Conservation (phyloP, 768 basidiomycete genomes). For the Rubroboletus pulcherrimus region DNA sequence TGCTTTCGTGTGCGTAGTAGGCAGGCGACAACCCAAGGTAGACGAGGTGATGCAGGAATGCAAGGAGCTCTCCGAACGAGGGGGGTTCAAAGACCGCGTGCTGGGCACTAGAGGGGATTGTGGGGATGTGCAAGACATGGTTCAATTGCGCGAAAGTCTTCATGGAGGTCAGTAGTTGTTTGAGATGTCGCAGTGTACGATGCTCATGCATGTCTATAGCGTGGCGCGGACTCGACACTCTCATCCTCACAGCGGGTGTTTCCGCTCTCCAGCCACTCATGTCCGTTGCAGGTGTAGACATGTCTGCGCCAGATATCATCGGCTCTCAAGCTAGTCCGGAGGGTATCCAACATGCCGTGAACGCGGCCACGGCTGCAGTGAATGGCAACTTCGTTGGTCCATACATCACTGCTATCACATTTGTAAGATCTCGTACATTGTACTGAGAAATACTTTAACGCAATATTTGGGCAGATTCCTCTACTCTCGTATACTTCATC, state of each 20-base stretch:
- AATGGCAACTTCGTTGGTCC: conserved; percentile 70
- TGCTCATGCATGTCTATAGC: conserved; percentile 37
- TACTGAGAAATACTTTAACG: background rate
- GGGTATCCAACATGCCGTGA: conserved; percentile 56
- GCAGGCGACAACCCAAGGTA: conserved; percentile 54
- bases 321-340: conserved; percentile 42
- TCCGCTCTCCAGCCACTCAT: conserved; percentile 77
- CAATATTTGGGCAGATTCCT: conserved; percentile 55
- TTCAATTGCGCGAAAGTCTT: conserved; percentile 50
- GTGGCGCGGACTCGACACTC: conserved; percentile 81
- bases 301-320: conserved; percentile 24
- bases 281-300: conserved; percentile 57
- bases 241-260: conserved; percentile 80
- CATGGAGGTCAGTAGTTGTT: conserved; percentile 41
- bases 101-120: conserved; percentile 62
- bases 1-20: conserved; percentile 71
- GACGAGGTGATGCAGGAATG: conserved; percentile 63
- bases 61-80: conserved; percentile 21
- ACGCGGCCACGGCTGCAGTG: conserved; percentile 54
- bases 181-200: background rate
- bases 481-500: conserved; percentile 59
- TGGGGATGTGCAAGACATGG: conserved; percentile 61
- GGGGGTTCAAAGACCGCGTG: conserved; percentile 31
- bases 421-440: conserved; percentile 45
- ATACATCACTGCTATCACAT: conserved; percentile 62